Evolutionary conservation across 2,329 filamentous ascomycete genomes (phyloP).

Genomic region (Myriangium duriaei): DNA sequence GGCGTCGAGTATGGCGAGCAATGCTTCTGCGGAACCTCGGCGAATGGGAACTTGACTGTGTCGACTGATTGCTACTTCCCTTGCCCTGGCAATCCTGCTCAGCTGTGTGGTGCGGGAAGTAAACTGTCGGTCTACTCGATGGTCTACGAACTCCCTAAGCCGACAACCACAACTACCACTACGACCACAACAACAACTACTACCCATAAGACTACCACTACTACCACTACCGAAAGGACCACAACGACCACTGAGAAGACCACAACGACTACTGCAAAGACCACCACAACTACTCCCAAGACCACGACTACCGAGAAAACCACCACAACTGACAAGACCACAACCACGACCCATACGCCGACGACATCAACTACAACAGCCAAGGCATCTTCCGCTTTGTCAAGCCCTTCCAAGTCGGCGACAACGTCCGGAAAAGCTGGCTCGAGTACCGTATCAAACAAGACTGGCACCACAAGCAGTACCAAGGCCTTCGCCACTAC

Average conservation of each 20-base stretch:
- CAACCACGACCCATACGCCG: too few relatives aligned
- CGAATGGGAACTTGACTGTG: slow-evolving; percentile 12
- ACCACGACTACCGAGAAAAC: slow-evolving; percentile 11
- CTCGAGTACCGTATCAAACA: too few relatives aligned
- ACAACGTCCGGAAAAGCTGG: too few relatives aligned
- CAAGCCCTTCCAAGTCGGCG: too few relatives aligned
- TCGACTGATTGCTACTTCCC: slow-evolving; percentile 17
- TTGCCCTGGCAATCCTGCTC: slow-evolving; percentile 17
- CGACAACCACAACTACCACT: slow-evolving; percentile 5
- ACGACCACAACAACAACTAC: too few relatives aligned
- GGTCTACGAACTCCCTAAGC: slow-evolving; percentile 10
- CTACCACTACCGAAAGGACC: slow-evolving; percentile 5
- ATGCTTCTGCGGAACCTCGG: slow-evolving; percentile 22
- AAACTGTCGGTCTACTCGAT: slow-evolving; percentile 18
- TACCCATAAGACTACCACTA: background rate
- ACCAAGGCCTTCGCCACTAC: too few relatives aligned
- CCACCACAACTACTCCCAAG: slow-evolving; percentile 3
- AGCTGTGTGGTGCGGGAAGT: slow-evolving; percentile 21
- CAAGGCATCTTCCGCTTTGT: too few relatives aligned
- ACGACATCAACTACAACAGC: too few relatives aligned
- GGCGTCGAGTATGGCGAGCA: slow-evolving; percentile 27
- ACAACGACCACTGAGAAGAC: slow-evolving; percentile 6
- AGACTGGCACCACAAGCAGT: too few relatives aligned
- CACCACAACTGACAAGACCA: slow-evolving; percentile 7
- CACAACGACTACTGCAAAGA: too few relatives aligned